Conservation (phyloP, 371 early-diverging fungal genomes). For the Basidiobolus meristosporus region DNA sequence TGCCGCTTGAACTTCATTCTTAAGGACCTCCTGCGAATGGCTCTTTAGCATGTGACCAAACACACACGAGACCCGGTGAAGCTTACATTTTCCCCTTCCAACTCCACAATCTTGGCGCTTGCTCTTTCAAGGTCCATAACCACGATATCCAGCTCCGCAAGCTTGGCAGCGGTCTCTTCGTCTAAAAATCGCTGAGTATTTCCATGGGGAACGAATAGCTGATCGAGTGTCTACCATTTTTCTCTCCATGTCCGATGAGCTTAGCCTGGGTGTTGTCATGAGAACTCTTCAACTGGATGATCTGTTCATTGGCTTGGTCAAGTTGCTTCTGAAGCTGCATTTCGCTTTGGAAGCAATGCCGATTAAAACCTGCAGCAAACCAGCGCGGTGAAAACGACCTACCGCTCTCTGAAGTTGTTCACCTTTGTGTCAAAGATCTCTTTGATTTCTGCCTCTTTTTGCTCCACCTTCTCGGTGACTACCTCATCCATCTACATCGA, state of each 20-base stretch:
- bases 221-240: slow-evolving; percentile 12
- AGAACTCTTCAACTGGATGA: slow-evolving; percentile 38
- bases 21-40: slow-evolving; percentile 3
- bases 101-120: slow-evolving; percentile 40
- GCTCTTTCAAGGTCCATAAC: slow-evolving; percentile 68
- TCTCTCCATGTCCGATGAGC: slow-evolving; percentile 43
- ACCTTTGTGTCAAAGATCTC: slow-evolving; percentile 1
- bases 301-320: slow-evolving; percentile 56
- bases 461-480: slow-evolving; percentile 22
- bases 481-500: no score
- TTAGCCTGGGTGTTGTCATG: slow-evolving; percentile 62
- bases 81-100: slow-evolving; percentile 40
- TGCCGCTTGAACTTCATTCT: slow-evolving; percentile 8
- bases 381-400: no score
- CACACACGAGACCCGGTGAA: no score
- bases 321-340: slow-evolving; percentile 62
- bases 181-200: slow-evolving; percentile 13
- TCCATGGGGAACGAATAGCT: no score
- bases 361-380: not conserved
- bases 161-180: slow-evolving; percentile 59
- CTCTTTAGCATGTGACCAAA: no score
- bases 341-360: slow-evolving; percentile 25
- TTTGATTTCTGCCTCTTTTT: slow-evolving; percentile 22
- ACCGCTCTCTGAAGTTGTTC: not conserved
- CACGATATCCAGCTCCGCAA: slow-evolving; percentile 77